phyloP scores from a whole-genome alignment of 495 filamentous ascomycete genomes.

The Hypomontagnella submonticulosa region DNA sequence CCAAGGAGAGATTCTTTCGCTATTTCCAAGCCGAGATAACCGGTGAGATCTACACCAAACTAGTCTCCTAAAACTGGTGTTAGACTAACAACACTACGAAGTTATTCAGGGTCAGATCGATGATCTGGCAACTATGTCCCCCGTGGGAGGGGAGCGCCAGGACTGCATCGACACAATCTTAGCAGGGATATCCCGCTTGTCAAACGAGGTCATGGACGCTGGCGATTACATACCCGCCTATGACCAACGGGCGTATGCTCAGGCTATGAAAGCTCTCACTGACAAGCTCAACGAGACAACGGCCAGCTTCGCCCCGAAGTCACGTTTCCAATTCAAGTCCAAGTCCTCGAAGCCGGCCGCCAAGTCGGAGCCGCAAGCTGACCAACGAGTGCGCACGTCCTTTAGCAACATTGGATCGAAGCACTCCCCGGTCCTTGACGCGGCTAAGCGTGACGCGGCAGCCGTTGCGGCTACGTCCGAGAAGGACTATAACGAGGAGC shows the following conservation, averaged over 20 bases:
- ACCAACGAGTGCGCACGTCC: slow-evolving; percentile 30
- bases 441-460: slow-evolving; percentile 49
- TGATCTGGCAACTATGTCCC: slow-evolving; percentile 48
- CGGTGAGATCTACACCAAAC: slow-evolving; percentile 56
- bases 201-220: slow-evolving; percentile 58
- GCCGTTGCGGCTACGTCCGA: slow-evolving; percentile 43
- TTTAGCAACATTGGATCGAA: slow-evolving; percentile 35
- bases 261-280: slow-evolving; percentile 55
- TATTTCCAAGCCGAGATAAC: slow-evolving; percentile 80
- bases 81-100: slow-evolving; percentile 29
- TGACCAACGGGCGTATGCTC: slow-evolving; percentile 57
- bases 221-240: slow-evolving; percentile 57
- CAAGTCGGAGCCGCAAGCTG: slow-evolving; percentile 15
- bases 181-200: slow-evolving; percentile 55
- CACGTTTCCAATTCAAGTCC: slow-evolving; percentile 60
- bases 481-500: slow-evolving; percentile 65
- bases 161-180: slow-evolving; percentile 59
- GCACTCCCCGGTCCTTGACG: slow-evolving; percentile 28
- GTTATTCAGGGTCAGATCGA: slow-evolving; percentile 57
- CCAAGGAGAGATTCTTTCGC: slow-evolving; percentile 81
- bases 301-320: slow-evolving; percentile 54
- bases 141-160: slow-evolving; percentile 57
- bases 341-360: slow-evolving; percentile 39
- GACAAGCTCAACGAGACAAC: slow-evolving; percentile 57
- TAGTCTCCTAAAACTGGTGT: neutral